Base-by-base conservation (phyloP, 73 alveolate species). In the Paramecium pentaurelia region DNA sequence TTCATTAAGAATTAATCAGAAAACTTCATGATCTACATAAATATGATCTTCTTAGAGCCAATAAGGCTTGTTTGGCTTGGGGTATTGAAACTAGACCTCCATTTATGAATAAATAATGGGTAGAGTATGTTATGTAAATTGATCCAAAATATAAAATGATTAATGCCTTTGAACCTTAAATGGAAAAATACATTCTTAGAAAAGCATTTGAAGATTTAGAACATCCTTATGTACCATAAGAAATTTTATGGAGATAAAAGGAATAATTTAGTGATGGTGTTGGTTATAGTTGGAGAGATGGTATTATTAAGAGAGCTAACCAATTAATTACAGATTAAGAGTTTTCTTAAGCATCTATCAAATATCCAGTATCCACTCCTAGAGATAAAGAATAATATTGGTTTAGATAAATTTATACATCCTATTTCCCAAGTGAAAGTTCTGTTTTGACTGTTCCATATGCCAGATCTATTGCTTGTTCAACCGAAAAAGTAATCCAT, bases 211-310 rank as follows among this genome's bases (percentile, higher is more conserved):
- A 96, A 68, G 93, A 54, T 32, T 68, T 92, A 37, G 94, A 94
- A 11, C 93, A 96, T 45, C 96, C 96, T 8, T 96, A 90, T 94
- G 86, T 96, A 54, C 99, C 99, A 2, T 86, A 85, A 6, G 95
- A 96, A 38, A 94, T 96, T 10, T 85, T 96, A 18, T 96, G 99
- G 99, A 92, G 99, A 96, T 95, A 95, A 88, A 96, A 95, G 93
- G 98, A 96, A 94, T 92, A 94, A 80, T 96, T 96, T 71, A 92
- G 97, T 71, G 99, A 96, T 86, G 99, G 99, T 7, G 99, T 96
- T 71, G 99, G 98, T 37, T 96, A 96, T 91, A 83, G 86, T 59
- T 96, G 99, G 99, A 96, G 94, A 59, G 97, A 96, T 60, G 94
- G 96, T 54, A 86, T 96, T 71, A 95, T 88, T 10, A 88, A 86